Percentiles rank a stretch among this genome's conserved stretches.
Evolutionary conservation across 2,329 filamentous ascomycete species (phyloP).

Genomic region (Trichoderma sp.): DNA sequence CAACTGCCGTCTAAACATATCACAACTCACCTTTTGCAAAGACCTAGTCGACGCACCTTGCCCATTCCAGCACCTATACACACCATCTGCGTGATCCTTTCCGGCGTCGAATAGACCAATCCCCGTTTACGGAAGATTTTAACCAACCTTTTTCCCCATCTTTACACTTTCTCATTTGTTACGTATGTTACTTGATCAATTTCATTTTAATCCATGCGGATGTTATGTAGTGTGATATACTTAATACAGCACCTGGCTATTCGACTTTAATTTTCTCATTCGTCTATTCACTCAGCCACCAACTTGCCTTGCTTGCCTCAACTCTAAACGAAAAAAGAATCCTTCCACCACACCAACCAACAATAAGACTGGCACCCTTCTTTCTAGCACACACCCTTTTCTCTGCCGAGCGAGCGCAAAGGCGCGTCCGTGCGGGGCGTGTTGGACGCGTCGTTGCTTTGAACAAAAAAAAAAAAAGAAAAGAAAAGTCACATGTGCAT

Average conservation of each 20-base stretch:
- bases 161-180: not conserved
- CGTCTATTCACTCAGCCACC: not conserved
- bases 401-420: not conserved
- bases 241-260: not conserved
- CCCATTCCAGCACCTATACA: not conserved
- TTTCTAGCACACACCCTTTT: not conserved
- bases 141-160: not conserved
- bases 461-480: not conserved
- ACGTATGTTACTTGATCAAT: not conserved
- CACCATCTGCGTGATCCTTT: not conserved
- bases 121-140: not conserved
- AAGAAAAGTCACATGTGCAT: not conserved
- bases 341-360: not conserved
- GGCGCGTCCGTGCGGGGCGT: not conserved
- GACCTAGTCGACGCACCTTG: not conserved
- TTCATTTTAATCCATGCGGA: not conserved
- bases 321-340: not conserved
- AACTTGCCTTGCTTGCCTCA: not conserved
- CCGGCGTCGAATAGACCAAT: not conserved
- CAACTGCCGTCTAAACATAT: not conserved
- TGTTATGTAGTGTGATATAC: not conserved
- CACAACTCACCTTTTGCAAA: not conserved
- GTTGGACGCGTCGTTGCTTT: not conserved
- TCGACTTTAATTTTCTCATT: not conserved
- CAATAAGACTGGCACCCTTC: not conserved